A percentile compares a stretch with the other conserved stretches of the same genome.
Conservation (phyloP, 371 early-diverging fungal genomes). For the Apophysomyces trapeziformis region DNA sequence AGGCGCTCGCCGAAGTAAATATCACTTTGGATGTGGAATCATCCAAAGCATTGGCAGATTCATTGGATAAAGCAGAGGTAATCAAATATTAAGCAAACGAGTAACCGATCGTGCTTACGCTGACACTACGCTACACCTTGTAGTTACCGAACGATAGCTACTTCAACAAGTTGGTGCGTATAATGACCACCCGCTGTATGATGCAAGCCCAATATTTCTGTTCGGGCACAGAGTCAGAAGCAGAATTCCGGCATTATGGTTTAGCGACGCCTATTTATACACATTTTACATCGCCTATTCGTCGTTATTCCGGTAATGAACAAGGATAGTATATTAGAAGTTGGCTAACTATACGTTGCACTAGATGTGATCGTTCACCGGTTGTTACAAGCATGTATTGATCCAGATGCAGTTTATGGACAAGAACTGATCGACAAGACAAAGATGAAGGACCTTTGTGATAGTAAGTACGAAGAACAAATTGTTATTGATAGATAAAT, state of each 20-base stretch:
- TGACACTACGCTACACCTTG: not conserved
- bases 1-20: conserved; percentile 67
- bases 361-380: conserved; percentile 96
- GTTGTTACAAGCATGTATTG: conserved; percentile 81
- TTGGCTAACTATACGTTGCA: conserved; percentile 20
- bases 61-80: conserved; percentile 78
- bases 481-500: conserved; percentile 10
- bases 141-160: conserved; percentile 78
- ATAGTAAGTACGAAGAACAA: conserved; percentile 50
- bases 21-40: conserved; percentile 46
- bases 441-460: conserved; percentile 79
- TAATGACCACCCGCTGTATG: conserved; percentile 94
- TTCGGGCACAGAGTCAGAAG: conserved; percentile 74
- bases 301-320: conserved; percentile 82
- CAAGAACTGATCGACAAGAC: conserved; percentile 82
- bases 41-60: conserved; percentile 83
- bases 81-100: not conserved
- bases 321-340: not conserved
- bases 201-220: conserved; percentile 93
- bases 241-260: conserved; percentile 90
- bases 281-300: conserved; percentile 97
- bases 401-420: conserved; percentile 57
- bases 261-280: conserved; percentile 87
- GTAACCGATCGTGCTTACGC: not conserved
- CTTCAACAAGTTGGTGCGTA: conserved; percentile 88